A percentile compares a stretch with the other conserved stretches of the same genome.
These are phyloP conservation scores for Globisporangium nodosum DNA, from an alignment of 352 stramenopile species.

Conservation along the genomic window DNA sequence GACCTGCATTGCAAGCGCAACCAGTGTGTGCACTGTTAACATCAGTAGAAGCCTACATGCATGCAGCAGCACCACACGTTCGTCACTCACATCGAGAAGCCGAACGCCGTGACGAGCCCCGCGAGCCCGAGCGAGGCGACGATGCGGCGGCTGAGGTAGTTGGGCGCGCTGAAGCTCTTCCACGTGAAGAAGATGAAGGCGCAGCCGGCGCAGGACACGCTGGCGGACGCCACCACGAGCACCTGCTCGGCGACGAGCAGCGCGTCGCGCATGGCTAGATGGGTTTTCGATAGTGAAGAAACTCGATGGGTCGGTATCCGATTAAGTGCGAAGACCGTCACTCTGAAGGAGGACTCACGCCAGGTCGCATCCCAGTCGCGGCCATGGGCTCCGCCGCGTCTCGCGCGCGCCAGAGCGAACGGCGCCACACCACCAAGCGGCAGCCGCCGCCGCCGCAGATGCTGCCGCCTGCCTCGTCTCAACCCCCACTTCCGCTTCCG, in stretches of 20 bases:
- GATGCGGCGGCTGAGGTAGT: conserved; percentile 67
- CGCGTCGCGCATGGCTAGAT: neutral
- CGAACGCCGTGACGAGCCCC: conserved; percentile 49
- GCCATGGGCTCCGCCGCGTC: conserved; percentile 6
- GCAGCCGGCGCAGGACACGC: conserved; percentile 61
- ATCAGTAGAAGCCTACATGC: no score
- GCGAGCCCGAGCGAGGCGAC: conserved; percentile 63
- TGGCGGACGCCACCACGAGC: conserved; percentile 42
- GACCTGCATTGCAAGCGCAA: conserved; percentile 25
- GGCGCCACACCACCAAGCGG: neutral
- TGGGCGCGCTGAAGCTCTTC: conserved; percentile 56
- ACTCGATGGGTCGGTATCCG: neutral
- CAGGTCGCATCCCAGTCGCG: no score
- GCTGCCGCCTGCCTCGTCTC: no score
- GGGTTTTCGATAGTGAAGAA: neutral
- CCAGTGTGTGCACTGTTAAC: neutral
- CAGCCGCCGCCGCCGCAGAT: neutral
- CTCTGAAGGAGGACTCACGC: neutral
- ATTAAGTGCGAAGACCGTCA: neutral
- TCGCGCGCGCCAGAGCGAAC: neutral
- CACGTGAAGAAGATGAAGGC: conserved; percentile 65
- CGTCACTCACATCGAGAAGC: conserved; percentile 48
- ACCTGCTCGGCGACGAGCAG: conserved; percentile 38
- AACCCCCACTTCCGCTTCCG: no score
- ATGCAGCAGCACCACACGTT: no score